A percentile compares a stretch with the other conserved stretches of the same genome.
Evolutionary conservation across 352 stramenopile species (phyloP).

Genomic region (Phytophthora constricta): DNA sequence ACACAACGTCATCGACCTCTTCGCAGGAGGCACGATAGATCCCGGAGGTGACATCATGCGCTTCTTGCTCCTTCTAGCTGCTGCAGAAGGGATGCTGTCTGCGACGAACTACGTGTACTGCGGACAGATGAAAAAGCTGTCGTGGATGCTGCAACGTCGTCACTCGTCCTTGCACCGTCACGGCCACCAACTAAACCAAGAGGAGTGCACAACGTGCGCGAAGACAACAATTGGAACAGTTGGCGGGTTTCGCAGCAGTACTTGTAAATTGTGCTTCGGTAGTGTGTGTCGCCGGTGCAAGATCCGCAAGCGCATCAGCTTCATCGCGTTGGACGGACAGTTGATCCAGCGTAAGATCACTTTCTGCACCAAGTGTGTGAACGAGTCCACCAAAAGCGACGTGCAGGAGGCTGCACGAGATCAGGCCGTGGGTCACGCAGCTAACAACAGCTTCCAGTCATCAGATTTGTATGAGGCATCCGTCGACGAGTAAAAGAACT

Average conservation of each 20-base stretch:
- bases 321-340: slow-evolving; percentile 30
- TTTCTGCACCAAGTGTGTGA: slow-evolving; percentile 47
- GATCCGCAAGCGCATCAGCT: slow-evolving; percentile 45
- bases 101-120: slow-evolving; percentile 46
- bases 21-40: slow-evolving; percentile 33
- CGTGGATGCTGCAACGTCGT: slow-evolving; percentile 40
- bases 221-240: slow-evolving; percentile 31
- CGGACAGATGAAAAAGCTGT: slow-evolving; percentile 61
- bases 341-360: slow-evolving; percentile 45
- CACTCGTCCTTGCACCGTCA: slow-evolving; percentile 12
- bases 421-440: slow-evolving; percentile 18
- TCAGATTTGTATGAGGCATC: neutral
- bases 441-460: slow-evolving; percentile 13
- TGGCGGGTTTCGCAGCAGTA: slow-evolving; percentile 29
- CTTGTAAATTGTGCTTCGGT: slow-evolving; percentile 42
- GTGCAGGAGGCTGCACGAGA: slow-evolving; percentile 27
- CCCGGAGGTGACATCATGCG: slow-evolving; percentile 36
- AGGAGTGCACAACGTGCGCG: slow-evolving; percentile 28
- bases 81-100: slow-evolving; percentile 37
- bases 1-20: slow-evolving; percentile 43
- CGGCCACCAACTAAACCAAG: neutral
- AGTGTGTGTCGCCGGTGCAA: slow-evolving; percentile 44
- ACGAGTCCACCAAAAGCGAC: slow-evolving; percentile 35
- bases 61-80: slow-evolving; percentile 25
- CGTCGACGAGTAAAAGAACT: neutral